Evolutionary conservation across 2,329 filamentous ascomycete genomes (phyloP).

Genomic region (Exophiala bonariae): DNA sequence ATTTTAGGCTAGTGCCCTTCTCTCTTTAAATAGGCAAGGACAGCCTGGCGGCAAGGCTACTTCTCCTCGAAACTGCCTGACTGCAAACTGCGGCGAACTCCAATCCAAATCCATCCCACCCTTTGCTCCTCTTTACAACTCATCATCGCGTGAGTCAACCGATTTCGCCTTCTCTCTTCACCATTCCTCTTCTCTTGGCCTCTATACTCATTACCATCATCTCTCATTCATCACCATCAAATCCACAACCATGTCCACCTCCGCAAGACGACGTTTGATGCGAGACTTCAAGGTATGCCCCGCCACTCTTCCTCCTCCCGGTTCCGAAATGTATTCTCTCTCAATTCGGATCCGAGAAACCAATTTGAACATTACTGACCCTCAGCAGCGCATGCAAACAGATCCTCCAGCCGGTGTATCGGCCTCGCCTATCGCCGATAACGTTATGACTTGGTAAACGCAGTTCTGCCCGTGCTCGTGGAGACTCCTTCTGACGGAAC

Average conservation of each 20-base stretch:
- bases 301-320: slow-evolving; percentile 1
- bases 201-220: neutral
- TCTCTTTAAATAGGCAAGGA: neutral
- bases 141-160: slow-evolving; percentile 7
- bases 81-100: slow-evolving; percentile 6
- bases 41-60: neutral
- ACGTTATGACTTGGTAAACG: slow-evolving; percentile 91
- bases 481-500: neutral
- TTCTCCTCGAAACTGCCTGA: neutral
- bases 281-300: slow-evolving; percentile 90
- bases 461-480: neutral
- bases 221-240: neutral
- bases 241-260: slow-evolving; percentile 72
- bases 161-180: neutral
- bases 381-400: slow-evolving; percentile 88
- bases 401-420: slow-evolving; percentile 96
- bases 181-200: neutral
- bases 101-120: no score
- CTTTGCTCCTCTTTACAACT: neutral
- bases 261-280: slow-evolving; percentile 94
- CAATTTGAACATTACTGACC: slow-evolving; percentile 7
- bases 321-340: neutral
- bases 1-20: no score
- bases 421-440: slow-evolving; percentile 91
- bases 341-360: slow-evolving; percentile 1